Percentiles rank a stretch among this genome's conserved stretches.
Evolutionary conservation across 331 rosid species (phyloP).

Genomic region (Phaseolus coccineus): DNA sequence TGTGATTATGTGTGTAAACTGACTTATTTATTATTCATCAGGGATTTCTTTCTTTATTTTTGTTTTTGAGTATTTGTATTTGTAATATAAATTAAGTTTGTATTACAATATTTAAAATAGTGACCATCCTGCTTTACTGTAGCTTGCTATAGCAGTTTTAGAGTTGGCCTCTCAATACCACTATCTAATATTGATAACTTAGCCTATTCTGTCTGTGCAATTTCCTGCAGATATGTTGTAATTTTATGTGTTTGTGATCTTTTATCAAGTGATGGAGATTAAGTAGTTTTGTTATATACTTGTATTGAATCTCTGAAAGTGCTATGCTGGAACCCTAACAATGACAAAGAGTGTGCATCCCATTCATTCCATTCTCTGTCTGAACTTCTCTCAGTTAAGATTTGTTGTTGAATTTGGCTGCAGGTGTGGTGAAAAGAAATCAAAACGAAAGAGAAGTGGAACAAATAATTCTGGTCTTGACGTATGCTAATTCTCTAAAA

Average conservation of each 20-base stretch:
- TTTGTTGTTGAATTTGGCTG: conserved; percentile 38
- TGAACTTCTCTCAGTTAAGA: conserved; percentile 20
- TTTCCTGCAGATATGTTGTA: background rate
- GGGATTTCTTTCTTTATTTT: background rate
- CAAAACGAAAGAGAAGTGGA: conserved; percentile 45
- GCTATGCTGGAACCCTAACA: background rate
- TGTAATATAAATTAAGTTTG: background rate
- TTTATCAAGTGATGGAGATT: conserved; percentile 2
- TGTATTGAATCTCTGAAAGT: background rate
- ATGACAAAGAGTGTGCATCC: conserved; percentile 1
- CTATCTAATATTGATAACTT: background rate
- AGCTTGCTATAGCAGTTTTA: background rate
- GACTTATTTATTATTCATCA: background rate
- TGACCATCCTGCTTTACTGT: background rate
- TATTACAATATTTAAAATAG: background rate
- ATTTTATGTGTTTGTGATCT: conserved; percentile 7
- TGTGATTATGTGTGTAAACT: background rate
- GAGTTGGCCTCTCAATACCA: background rate
- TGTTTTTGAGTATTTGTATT: background rate
- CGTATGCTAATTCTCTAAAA: conserved; percentile 42
- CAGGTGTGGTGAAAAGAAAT: conserved; percentile 27
- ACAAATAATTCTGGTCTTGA: conserved; percentile 37
- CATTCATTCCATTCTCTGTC: background rate
- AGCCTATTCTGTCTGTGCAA: conserved; percentile 15
- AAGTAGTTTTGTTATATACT: conserved; percentile 21